phyloP scores from a whole-genome alignment of 495 filamentous ascomycete genomes.

The Cercophora samala region DNA sequence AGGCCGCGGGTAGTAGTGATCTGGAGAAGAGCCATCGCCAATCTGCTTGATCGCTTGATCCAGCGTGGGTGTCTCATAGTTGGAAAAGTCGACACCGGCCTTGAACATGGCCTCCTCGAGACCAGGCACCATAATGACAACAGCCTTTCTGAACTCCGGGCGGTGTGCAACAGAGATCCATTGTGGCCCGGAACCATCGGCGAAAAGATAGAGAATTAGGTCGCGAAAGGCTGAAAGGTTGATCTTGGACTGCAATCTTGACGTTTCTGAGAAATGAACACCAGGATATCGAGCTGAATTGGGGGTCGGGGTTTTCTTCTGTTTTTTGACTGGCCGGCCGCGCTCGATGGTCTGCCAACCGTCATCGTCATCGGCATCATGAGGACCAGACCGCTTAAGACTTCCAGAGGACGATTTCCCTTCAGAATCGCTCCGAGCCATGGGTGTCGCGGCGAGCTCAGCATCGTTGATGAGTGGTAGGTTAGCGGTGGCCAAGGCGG shows the following conservation, averaged over 20 bases:
- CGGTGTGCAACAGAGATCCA: conserved; percentile 82
- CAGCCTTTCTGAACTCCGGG: conserved; percentile 72
- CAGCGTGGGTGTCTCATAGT: conserved; percentile 35
- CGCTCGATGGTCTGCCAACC: conserved; percentile 53
- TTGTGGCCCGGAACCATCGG: conserved; percentile 77
- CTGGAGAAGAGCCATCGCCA: conserved; percentile 41
- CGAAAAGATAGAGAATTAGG: conserved; percentile 82
- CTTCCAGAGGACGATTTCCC: conserved; percentile 20
- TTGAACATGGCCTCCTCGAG: conserved; percentile 88
- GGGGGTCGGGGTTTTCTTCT: conserved; percentile 55
- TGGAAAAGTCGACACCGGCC: conserved; percentile 54
- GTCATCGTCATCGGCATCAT: conserved; percentile 40
- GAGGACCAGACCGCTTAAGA: conserved; percentile 42
- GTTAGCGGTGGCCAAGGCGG: conserved; percentile 14
- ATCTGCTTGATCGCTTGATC: conserved; percentile 35
- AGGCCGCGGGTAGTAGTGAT: conserved; percentile 70
- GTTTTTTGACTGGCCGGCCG: conserved; percentile 48
- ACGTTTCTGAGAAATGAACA: conserved; percentile 63
- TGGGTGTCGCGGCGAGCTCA: conserved; percentile 16
- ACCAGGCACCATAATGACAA: conserved; percentile 91
- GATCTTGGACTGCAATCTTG: conserved; percentile 68
- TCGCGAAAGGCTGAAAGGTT: conserved; percentile 75
- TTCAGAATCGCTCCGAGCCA: conserved; percentile 16
- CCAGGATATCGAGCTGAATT: conserved; percentile 65
- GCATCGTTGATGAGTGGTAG: background rate